Conservation (phyloP, 2,329 filamentous ascomycete genomes). For the Teratosphaeria gauchensis region DNA sequence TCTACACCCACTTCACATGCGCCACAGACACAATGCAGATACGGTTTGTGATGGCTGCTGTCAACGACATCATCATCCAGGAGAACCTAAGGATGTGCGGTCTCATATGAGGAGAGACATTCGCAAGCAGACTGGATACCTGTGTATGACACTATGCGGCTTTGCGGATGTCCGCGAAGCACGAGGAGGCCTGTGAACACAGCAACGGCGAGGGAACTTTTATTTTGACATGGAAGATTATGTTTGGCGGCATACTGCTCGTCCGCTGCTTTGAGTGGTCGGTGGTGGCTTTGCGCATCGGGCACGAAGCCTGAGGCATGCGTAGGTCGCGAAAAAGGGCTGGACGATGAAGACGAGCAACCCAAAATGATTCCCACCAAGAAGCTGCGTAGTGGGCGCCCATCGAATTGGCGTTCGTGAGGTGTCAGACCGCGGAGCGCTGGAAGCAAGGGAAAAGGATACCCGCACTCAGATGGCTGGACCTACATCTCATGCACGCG, state of each 20-base stretch:
- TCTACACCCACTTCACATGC: conserved; percentile 99
- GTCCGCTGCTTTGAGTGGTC: not conserved
- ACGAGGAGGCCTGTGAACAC: not conserved
- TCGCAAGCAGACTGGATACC: not conserved
- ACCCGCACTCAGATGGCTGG: not conserved
- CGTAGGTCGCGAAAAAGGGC: not conserved
- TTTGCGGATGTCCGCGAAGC: not conserved
- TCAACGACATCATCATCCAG: conserved; percentile 99
- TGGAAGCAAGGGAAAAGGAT: not conserved
- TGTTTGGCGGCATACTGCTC: not conserved
- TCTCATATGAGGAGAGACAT: conserved; percentile 58
- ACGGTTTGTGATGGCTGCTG: conserved; percentile 97
- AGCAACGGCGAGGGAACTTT: not conserved
- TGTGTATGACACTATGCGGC: not conserved
- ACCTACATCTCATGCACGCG: not conserved
- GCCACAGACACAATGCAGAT: conserved; percentile 98
- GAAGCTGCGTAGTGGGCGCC: not conserved
- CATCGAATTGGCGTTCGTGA: not conserved
- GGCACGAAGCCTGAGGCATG: not conserved
- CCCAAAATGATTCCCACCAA: not conserved
- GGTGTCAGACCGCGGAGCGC: not conserved
- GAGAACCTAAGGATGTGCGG: conserved; percentile 96
- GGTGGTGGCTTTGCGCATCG: not conserved
- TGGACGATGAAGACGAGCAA: too few species aligned
- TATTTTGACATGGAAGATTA: not conserved